phyloP scores from a whole-genome alignment of 345 rosid species.

The Hirschfeldia incana region DNA sequence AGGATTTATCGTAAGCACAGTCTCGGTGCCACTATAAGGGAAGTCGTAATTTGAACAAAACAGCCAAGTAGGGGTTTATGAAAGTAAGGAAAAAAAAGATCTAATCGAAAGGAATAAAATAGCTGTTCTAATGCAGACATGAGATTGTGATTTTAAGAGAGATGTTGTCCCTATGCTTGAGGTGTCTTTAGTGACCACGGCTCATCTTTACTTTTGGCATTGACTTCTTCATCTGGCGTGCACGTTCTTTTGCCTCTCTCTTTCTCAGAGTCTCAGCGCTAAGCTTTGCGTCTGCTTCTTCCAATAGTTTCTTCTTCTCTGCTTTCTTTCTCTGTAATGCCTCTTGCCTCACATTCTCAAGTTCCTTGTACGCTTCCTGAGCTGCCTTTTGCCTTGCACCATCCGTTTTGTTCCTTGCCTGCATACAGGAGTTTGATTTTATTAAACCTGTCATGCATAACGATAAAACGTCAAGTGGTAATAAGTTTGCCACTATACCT shows the following conservation, averaged over 20 bases:
- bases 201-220: constrained; percentile 87
- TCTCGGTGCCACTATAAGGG: constrained; percentile 19
- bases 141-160: constrained; percentile 9
- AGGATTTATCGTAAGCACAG: constrained; percentile 15
- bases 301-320: constrained; percentile 70
- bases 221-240: constrained; percentile 80
- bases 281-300: constrained; percentile 90
- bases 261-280: constrained; percentile 77
- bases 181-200: constrained; percentile 54
- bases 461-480: not conserved
- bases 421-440: not conserved
- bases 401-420: constrained; percentile 89
- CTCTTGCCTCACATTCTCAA: constrained; percentile 87
- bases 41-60: not conserved
- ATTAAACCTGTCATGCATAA: not conserved
- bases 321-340: constrained; percentile 87
- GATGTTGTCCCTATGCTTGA: constrained; percentile 6
- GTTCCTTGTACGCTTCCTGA: constrained; percentile 89
- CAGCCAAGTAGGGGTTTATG: constrained; percentile 7
- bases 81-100: not conserved
- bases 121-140: not conserved
- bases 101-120: constrained; percentile 11
- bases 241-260: constrained; percentile 82
- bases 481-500: constrained; percentile 50
- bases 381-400: constrained; percentile 80